Percentiles rank a stretch among this genome's conserved stretches.
These are phyloP conservation scores for Collybia nuda DNA, from an alignment of 768 basidiomycete species.

Conservation along the genomic window DNA sequence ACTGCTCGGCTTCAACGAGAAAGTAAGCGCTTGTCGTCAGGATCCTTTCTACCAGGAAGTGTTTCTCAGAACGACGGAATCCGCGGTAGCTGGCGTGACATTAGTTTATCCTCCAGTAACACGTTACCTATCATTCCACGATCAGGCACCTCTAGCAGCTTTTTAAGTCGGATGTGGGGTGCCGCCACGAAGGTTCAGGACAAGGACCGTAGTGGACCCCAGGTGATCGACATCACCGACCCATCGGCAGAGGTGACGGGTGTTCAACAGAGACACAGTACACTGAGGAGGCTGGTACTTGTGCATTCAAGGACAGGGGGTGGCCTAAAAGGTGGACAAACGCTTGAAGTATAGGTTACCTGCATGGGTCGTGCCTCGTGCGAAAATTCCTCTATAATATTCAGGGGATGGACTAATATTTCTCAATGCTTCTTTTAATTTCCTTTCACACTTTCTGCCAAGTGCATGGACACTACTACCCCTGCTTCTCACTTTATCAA, in stretches of 20 bases:
- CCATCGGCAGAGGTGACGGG: slow-evolving; percentile 16
- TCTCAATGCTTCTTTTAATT: slow-evolving; percentile 11
- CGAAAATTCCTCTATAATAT: neutral
- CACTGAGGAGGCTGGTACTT: slow-evolving; percentile 29
- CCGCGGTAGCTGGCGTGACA: slow-evolving; percentile 1
- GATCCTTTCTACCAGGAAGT: slow-evolving; percentile 8
- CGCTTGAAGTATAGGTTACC: slow-evolving; percentile 7
- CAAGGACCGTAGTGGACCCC: slow-evolving; percentile 15
- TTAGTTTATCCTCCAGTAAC: slow-evolving; percentile 27
- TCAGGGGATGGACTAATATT: neutral
- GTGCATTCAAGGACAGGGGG: slow-evolving; percentile 22
- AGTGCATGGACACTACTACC: slow-evolving; percentile 11
- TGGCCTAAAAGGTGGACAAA: slow-evolving; percentile 4
- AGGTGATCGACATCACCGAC: slow-evolving; percentile 6
- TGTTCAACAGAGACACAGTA: slow-evolving; percentile 17
- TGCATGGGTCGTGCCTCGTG: neutral
- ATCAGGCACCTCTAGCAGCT: slow-evolving; percentile 39
- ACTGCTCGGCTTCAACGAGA: neutral
- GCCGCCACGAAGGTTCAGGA: slow-evolving; percentile 41
- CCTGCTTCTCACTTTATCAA: neutral
- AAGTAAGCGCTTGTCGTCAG: slow-evolving; percentile 4
- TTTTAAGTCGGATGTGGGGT: slow-evolving; percentile 77
- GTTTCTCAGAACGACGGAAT: slow-evolving; percentile 7
- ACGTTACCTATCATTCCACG: slow-evolving; percentile 37
- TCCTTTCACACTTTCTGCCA: slow-evolving; percentile 2